Evolutionary conservation across 345 rosid genomes (phyloP).

Genomic region (Pistacia integerrima): DNA sequence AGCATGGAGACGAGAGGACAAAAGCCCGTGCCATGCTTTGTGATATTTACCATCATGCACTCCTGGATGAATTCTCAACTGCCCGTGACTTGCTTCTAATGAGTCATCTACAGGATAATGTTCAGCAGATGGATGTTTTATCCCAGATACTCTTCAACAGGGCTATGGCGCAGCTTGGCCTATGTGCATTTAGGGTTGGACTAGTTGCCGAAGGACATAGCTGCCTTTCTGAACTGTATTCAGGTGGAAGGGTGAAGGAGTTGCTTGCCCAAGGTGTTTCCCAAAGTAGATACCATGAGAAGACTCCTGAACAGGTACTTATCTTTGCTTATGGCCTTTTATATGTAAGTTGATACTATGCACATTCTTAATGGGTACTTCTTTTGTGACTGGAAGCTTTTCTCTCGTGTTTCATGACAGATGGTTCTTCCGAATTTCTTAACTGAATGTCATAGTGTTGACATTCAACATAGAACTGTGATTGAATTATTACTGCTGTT

Average conservation of each 20-base stretch:
- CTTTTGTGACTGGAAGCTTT: not conserved
- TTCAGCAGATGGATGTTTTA: slow-evolving; percentile 89
- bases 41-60: slow-evolving; percentile 93
- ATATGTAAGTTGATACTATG: not conserved
- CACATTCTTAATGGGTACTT: not conserved
- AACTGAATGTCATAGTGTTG: not conserved
- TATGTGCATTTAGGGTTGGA: slow-evolving; percentile 88
- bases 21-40: slow-evolving; percentile 98
- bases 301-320: slow-evolving; percentile 92
- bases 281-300: slow-evolving; percentile 90
- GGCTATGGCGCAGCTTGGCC: slow-evolving; percentile 96
- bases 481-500: not conserved
- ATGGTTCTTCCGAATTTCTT: not conserved
- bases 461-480: not conserved
- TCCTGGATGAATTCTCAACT: slow-evolving; percentile 69
- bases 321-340: not conserved
- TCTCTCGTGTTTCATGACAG: not conserved
- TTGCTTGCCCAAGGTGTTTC: slow-evolving; percentile 97
- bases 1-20: slow-evolving; percentile 91
- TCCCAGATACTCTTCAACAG: slow-evolving; percentile 94
- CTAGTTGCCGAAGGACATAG: slow-evolving; percentile 77
- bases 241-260: slow-evolving; percentile 92
- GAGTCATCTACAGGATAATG: slow-evolving; percentile 93
- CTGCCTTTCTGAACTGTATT: slow-evolving; percentile 87
- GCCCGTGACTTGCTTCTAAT: slow-evolving; percentile 83